Base-by-base conservation (phyloP, 441 rosid species). In the Manihot esculenta region DNA sequence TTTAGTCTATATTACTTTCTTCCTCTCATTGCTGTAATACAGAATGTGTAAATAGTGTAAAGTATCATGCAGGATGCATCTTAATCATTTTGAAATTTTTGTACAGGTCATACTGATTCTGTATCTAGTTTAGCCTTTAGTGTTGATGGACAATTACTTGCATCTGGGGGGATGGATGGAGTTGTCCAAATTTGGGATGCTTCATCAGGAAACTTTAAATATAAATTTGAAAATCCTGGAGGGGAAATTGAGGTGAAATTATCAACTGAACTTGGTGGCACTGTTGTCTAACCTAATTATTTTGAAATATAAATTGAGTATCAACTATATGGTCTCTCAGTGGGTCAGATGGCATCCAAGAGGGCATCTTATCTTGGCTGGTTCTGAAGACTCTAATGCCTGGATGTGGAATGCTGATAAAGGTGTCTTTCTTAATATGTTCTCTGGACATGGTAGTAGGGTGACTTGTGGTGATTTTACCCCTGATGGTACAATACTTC, bases 391-490 rank as follows among this genome's bases (percentile, higher is more conserved):
- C 80, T 84, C 83, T 66, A 85, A 80, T 76, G 77, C 84, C 30
- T 92, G 97, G 97, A 86, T 92, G 97, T 90, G 99, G 97, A 89
- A 90, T 85, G 98, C 96, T 54, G 96, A 92, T 69, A 92, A 60
- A 76, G 91, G 80, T 69, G 85, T 78, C 35, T 83, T 81, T 79
- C 94, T 90, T 38, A 87, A 81, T 68, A 84, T 84, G 77, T 94
- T 92, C 80, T 78, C 88, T 0, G 97, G 99, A 23, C 98, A 90
- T 65, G 85, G 87, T 14, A 77, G 80, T 27, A 82, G 75, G 33
- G 94, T 90, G 11, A 87, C 96, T 24, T 92, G 98, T 74, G 99
- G 99, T 75, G 97, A 87, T 86, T 94, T 90, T 72, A 92, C 97
- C 6, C 94, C 98, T 66, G 97, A 94, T 59, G 97, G 99, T 90